Percentiles rank a stretch among this genome's conserved stretches.
Evolutionary conservation across 345 rosid species (phyloP).

Genomic region (Bretschneidera sinensis): DNA sequence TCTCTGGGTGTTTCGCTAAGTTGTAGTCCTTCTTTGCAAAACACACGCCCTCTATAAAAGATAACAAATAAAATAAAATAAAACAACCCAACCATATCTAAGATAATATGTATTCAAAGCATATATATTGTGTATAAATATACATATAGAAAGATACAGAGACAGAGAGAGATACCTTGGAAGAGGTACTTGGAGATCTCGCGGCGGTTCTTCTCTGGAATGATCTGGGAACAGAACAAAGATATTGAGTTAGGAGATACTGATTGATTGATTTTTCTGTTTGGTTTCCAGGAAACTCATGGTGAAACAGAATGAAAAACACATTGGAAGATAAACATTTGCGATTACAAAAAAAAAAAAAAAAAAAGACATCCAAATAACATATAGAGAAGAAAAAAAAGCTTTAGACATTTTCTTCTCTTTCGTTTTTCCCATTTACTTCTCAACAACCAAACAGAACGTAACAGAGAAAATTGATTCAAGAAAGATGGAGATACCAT

Average conservation of each 20-base stretch:
- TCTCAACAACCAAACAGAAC: background rate
- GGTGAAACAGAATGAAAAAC: no score
- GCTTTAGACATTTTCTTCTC: background rate
- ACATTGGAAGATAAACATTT: no score
- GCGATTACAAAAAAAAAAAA: no score
- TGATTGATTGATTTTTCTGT: background rate
- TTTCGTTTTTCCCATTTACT: background rate
- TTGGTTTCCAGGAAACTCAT: no score
- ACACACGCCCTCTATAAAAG: slow-evolving; percentile 79
- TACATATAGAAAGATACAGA: background rate
- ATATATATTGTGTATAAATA: no score
- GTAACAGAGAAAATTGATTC: no score
- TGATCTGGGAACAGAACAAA: slow-evolving; percentile 41
- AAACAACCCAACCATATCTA: background rate
- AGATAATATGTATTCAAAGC: background rate
- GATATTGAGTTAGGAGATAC: background rate
- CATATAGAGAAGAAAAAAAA: no score
- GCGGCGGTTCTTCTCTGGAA: slow-evolving; percentile 86
- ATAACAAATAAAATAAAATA: background rate
- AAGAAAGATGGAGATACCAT: slow-evolving; percentile 28
- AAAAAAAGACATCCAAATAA: background rate
- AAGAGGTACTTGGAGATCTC: slow-evolving; percentile 94
- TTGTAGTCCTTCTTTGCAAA: slow-evolving; percentile 87
- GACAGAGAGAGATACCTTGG: slow-evolving; percentile 66
- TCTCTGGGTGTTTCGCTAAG: slow-evolving; percentile 71